Base-by-base conservation (phyloP, 805 yeast species). In the Wickerhamomyces ciferrii region DNA sequence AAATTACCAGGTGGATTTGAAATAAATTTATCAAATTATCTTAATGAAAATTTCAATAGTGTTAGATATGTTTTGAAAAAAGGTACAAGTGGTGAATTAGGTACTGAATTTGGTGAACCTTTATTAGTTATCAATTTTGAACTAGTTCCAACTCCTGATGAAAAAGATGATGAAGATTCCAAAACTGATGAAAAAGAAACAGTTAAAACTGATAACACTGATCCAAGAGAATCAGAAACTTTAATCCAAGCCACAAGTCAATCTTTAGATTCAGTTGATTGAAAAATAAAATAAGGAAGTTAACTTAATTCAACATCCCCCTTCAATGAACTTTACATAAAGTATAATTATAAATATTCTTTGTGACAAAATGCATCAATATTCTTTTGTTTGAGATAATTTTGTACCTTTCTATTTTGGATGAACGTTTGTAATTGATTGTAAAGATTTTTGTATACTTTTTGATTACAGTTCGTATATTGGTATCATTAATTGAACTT, bases 1-100 rank as follows among this genome's bases (percentile, higher is more conserved):
- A 63, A 71, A 45, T 62, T 82, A 41, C 87, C 87, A 1, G 78
- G 76, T 35, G 72, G 78, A 1, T 72, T 72, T 43, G 74, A 71
- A 43, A 56, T 76, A 32, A 66, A 74, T 48, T 69, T 75, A 8
- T 62, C 63, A 18, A 62, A 57, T 19, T 74, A 70, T 49, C 67
- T 76, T 18, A 74, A 72, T 44, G 75, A 72, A 10, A 60, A 63
- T 19, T 62, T 75, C 49, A 62, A 72, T 53, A 70, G 70, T 49
- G 73, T 76, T 50, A 68, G 77, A 47, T 76, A 74, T 71, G 66
- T 69, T 0, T 51, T 76, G 38, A 75, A 75, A 41, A 42, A 24
- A 27, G 42, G 24, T 20, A 42, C 43, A 2, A 20, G 32, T n/a
- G 41, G 25, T 19, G 45, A 43, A 8, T 14, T 47, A 17, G 56